Base-by-base conservation (phyloP, 305 asterid species). In the Plantago rigida region DNA sequence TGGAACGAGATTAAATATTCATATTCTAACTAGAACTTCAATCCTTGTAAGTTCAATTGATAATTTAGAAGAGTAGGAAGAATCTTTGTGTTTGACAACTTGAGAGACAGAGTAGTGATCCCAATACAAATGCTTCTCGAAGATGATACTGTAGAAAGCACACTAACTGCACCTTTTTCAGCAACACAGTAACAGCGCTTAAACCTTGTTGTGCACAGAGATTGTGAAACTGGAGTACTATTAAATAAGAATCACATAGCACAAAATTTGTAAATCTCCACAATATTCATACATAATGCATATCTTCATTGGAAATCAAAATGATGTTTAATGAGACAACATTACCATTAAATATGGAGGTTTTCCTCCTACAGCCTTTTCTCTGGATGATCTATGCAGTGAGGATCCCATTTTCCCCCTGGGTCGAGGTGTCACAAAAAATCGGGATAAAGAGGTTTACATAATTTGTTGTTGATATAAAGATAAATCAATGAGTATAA, bases 341-440 rank as follows among this genome's bases (percentile, higher is more conserved):
- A 60, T 47, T 73, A 88, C 96, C 87, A 3, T 76, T 29, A 89
- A 69, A 53, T 82, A 89, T 45, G 96, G 94, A 73, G 96, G 94
- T 65, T 81, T 64, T 6, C 87, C 79, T 65, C 89, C 94, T 50
- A 82, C 58, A 34, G 87, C 94, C 56, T 64, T 51, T 28, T 54
- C 78, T 71, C 82, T 75, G 10, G 59, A 59, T 48, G 72, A 31
- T 45, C 95, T 72, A 63, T 89, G 86, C 57, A 77, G 49, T 29
- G 95, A 89, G 4, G 95, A 84, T 52, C 95, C 96, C 76, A 86
- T 81, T 71, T 81, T 86, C 9, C 95, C 95, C 96, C 94, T 88
- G 64, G 46, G 60, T 67, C 39, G 67, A 54, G 34, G 41, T 49
- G 34, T 28, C 63, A 65, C 45, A 41, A 13, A 29, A 39, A 50